Evolutionary conservation across 2,329 filamentous ascomycete genomes (phyloP).

Genomic region (Cryphonectria naterciae): DNA sequence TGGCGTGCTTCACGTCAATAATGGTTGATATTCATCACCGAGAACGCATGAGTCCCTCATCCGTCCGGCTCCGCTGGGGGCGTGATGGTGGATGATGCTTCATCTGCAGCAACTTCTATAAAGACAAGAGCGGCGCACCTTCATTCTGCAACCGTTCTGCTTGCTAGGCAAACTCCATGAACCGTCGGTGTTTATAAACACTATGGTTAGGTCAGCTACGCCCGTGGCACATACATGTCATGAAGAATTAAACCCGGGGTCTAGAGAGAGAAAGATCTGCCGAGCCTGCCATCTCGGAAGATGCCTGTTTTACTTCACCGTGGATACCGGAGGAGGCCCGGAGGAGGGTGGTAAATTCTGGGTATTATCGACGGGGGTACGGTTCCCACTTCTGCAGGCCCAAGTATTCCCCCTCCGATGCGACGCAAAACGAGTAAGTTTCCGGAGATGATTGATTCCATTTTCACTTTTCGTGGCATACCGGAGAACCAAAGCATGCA

Average conservation of each 20-base stretch:
- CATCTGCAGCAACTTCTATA: not conserved
- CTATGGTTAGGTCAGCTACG: not conserved
- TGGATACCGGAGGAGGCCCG: not conserved
- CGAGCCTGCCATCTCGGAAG: not conserved
- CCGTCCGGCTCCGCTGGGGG: not conserved
- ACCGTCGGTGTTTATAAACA: not conserved
- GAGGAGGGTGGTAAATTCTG: not conserved
- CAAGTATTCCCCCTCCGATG: not conserved
- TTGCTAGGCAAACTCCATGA: not conserved
- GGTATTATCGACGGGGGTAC: not conserved
- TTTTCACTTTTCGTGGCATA: not conserved
- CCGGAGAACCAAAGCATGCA: not conserved
- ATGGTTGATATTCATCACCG: not conserved
- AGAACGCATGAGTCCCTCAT: not conserved
- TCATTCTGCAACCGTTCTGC: not conserved
- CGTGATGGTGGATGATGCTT: not conserved
- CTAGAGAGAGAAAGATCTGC: not conserved
- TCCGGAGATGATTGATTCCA: not conserved
- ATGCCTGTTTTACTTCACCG: not conserved
- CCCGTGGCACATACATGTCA: not conserved
- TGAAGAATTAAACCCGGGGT: not conserved
- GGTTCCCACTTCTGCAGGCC: slow-evolving; percentile 3
- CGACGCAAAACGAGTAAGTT: slow-evolving; percentile 1
- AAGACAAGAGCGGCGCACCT: not conserved
- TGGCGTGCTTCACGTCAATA: not conserved